Base-by-base conservation (phyloP, 75 land plant genomes). In the Azolla pinnata region DNA sequence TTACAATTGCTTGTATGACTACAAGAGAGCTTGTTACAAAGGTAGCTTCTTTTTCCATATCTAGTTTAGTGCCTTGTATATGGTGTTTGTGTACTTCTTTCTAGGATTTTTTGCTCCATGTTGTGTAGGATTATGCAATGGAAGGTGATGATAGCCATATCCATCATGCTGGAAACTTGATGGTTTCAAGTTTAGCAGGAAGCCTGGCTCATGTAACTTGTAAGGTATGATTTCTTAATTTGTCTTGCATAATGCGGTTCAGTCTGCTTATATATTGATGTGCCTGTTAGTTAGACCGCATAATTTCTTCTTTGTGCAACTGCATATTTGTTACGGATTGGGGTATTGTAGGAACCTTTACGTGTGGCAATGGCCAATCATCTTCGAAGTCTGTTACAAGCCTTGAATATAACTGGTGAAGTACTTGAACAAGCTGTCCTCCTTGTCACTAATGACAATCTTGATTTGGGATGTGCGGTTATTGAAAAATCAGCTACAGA, bases 171-270 rank as follows among this genome's bases (percentile, higher is more conserved):
- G 85, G 97, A 50, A 85, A 83, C 53, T 62, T 83, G 58, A 95
- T 95, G 99, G 99, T 95, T 26, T 83, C 87, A 26, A 89, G 85
- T 64, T 64, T 95, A 66, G 90, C 96, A 12, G 99, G 99, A 63
- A 86, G 99, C 72, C 70, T 95, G 48, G 99, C 99, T 30, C 99
- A 95, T 86, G 99, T 89, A 19, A 89, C 99, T 50, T 95, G 99
- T 93, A 95, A 95, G 91, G 99, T 72, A 45, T 4, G 24, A 19
- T 14, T 51, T 1, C 14, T 24, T 27, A 32, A 33, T n/a, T 62
- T 27, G 21, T 28, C 7, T 48, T 19, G 5, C 21, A 9, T 16
- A 10, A 8, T 29, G 21, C 5, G 54, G 29, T 35, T 49, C 60
- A 31, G 49, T 24, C 31, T 32, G 19, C 16, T 33, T n/a, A n/a